Conservation (phyloP, 2,329 filamentous ascomycete genomes). For the Rutstroemia sydowiana region DNA sequence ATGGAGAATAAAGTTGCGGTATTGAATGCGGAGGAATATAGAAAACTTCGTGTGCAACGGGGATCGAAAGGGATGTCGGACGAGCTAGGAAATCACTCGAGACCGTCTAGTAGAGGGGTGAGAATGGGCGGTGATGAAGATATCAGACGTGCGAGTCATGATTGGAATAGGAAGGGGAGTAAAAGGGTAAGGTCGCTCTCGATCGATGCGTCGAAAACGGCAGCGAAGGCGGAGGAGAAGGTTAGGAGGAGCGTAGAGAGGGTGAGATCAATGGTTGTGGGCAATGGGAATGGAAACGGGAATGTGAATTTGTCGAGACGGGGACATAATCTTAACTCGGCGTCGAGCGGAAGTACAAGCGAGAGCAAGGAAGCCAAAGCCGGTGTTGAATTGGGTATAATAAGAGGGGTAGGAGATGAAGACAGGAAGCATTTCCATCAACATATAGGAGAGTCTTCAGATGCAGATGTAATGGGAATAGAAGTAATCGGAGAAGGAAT, state of each 20-base stretch:
- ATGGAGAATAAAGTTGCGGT: constrained; percentile 19
- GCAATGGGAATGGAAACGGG: too few relatives aligned
- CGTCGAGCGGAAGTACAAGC: not conserved
- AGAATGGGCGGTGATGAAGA: constrained; percentile 30
- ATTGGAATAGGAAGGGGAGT: constrained; percentile 21
- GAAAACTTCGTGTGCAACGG: constrained; percentile 17
- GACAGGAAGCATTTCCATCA: not conserved
- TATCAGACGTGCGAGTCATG: constrained; percentile 31
- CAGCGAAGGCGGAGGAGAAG: constrained; percentile 14
- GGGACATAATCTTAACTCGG: not conserved
- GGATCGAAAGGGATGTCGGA: constrained; percentile 11
- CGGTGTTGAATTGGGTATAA: not conserved
- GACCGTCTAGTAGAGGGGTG: constrained; percentile 20
- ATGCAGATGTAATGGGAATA: not conserved
- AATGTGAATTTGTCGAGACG: constrained; percentile 9
- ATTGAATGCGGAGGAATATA: constrained; percentile 10
- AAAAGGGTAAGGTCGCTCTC: constrained; percentile 21
- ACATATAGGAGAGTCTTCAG: not conserved
- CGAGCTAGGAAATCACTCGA: constrained; percentile 11
- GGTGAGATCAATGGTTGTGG: constrained; percentile 27
- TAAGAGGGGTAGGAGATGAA: not conserved
- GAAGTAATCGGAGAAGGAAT: constrained; percentile 17
- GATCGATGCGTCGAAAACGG: constrained; percentile 22
- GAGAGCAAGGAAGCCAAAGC: not conserved
- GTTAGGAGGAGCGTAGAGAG: constrained; percentile 35